phyloP scores from a whole-genome alignment of 768 basidiomycete species.

The Collybia sp. region DNA sequence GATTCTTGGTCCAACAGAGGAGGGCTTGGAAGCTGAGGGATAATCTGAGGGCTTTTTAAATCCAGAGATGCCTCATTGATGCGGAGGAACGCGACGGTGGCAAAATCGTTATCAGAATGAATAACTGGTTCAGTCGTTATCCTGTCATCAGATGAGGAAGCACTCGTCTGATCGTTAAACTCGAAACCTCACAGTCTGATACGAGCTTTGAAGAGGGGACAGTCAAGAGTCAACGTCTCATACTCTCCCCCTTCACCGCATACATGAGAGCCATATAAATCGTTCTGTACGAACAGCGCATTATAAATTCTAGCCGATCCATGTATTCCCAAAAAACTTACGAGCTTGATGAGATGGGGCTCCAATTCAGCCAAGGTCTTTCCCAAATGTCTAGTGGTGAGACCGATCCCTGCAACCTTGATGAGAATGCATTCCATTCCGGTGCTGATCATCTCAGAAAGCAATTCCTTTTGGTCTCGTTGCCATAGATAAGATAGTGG shows the following conservation, averaged over 20 bases:
- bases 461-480: slow-evolving; percentile 78
- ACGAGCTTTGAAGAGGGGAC: slow-evolving; percentile 78
- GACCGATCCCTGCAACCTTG: slow-evolving; percentile 94
- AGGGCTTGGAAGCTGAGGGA: slow-evolving; percentile 33
- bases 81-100: slow-evolving; percentile 87
- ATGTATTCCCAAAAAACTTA: slow-evolving; percentile 23
- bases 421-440: slow-evolving; percentile 83
- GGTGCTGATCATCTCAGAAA: slow-evolving; percentile 80
- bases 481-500: slow-evolving; percentile 94
- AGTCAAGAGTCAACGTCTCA: slow-evolving; percentile 88
- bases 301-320: background rate
- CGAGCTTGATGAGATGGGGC: slow-evolving; percentile 66
- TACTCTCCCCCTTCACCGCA: slow-evolving; percentile 99
- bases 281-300: slow-evolving; percentile 44
- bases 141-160: slow-evolving; percentile 26
- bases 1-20: slow-evolving; percentile 47
- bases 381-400: slow-evolving; percentile 74
- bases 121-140: slow-evolving; percentile 66
- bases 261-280: slow-evolving; percentile 82
- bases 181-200: slow-evolving; percentile 58
- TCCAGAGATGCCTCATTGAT: slow-evolving; percentile 66
- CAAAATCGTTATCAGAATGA: slow-evolving; percentile 78
- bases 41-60: slow-evolving; percentile 33
- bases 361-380: slow-evolving; percentile 72
- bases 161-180: background rate